Percentiles rank a stretch among this genome's conserved stretches.
Evolutionary conservation across 192 early-diverging fungal genomes (phyloP).

Genomic region (Podila verticillata): DNA sequence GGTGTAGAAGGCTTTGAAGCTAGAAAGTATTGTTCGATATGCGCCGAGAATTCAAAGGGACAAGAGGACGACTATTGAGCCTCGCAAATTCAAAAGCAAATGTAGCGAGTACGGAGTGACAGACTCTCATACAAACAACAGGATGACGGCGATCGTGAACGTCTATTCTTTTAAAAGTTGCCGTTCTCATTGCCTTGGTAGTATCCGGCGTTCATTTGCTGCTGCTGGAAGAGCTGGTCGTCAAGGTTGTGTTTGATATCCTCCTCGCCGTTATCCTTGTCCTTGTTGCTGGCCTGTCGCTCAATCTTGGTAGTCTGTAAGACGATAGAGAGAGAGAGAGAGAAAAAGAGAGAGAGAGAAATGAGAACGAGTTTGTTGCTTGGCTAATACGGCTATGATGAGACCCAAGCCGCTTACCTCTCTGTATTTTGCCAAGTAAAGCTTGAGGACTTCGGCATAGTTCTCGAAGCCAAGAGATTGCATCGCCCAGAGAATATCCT

Average conservation of each 20-base stretch:
- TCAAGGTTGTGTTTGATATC: slow-evolving; percentile 1
- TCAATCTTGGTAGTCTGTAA: not conserved
- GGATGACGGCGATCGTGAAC: too few relatives aligned
- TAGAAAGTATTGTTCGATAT: too few relatives aligned
- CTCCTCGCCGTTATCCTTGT: slow-evolving; percentile 3
- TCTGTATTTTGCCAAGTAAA: slow-evolving; percentile 90
- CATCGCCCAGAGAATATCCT: slow-evolving; percentile 99
- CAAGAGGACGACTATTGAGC: too few relatives aligned
- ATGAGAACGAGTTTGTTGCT: not conserved
- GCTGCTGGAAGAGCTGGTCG: slow-evolving; percentile 3
- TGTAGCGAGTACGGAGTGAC: too few relatives aligned
- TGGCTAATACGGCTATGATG: not conserved
- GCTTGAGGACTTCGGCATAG: slow-evolving; percentile 90
- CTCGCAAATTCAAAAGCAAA: too few relatives aligned
- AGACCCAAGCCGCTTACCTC: slow-evolving; percentile 68
- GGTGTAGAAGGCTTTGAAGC: too few relatives aligned
- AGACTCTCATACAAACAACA: too few relatives aligned
- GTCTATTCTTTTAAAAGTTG: slow-evolving; percentile 1
- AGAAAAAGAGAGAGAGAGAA: not conserved
- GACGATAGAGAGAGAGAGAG: too few relatives aligned
- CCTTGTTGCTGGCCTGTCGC: not conserved
- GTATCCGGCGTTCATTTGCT: slow-evolving; percentile 1
- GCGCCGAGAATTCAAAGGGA: too few relatives aligned
- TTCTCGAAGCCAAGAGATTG: slow-evolving; percentile 98
- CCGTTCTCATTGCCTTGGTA: slow-evolving; percentile 5